Conservation (phyloP, 2,329 filamentous ascomycete species). For the Cryphonectria naterciae region DNA sequence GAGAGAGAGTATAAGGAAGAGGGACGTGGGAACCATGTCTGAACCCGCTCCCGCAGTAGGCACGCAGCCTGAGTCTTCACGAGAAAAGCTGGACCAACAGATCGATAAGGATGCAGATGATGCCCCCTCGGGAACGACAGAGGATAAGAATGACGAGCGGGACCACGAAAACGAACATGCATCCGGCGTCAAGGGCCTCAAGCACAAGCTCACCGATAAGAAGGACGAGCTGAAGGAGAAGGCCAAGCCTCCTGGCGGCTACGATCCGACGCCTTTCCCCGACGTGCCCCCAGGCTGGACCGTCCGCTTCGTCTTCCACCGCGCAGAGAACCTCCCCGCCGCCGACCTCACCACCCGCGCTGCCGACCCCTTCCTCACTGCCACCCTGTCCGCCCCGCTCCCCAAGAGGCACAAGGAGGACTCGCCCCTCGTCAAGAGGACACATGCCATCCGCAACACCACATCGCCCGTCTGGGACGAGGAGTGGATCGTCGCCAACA, state of each 20-base stretch:
- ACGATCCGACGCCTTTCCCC: conserved; percentile 78
- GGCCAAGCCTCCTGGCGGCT: conserved; percentile 71
- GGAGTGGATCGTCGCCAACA: conserved; percentile 86
- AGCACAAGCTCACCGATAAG: conserved; percentile 41
- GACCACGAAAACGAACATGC: background rate
- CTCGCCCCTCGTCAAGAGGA: conserved; percentile 73
- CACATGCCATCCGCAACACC: conserved; percentile 72
- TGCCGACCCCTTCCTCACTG: conserved; percentile 81
- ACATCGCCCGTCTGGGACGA: conserved; percentile 81
- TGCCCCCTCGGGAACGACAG: background rate
- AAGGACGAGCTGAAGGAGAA: conserved; percentile 46
- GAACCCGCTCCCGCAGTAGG: background rate
- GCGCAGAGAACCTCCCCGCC: conserved; percentile 78
- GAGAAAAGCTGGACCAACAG: background rate
- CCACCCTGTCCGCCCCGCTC: conserved; percentile 73
- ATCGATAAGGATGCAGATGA: background rate
- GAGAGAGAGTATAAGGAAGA: background rate
- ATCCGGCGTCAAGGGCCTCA: conserved; percentile 35
- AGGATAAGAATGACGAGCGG: background rate
- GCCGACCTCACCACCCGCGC: conserved; percentile 78
- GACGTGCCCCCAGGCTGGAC: conserved; percentile 78
- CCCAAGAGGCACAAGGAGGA: conserved; percentile 84
- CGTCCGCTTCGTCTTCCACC: conserved; percentile 81
- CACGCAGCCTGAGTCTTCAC: background rate
- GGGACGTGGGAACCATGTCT: conserved; percentile 17